A percentile compares a stretch with the other conserved stretches of the same genome.
Evolutionary conservation across 805 yeast species (phyloP).

Genomic region (Nematodospora valgi): DNA sequence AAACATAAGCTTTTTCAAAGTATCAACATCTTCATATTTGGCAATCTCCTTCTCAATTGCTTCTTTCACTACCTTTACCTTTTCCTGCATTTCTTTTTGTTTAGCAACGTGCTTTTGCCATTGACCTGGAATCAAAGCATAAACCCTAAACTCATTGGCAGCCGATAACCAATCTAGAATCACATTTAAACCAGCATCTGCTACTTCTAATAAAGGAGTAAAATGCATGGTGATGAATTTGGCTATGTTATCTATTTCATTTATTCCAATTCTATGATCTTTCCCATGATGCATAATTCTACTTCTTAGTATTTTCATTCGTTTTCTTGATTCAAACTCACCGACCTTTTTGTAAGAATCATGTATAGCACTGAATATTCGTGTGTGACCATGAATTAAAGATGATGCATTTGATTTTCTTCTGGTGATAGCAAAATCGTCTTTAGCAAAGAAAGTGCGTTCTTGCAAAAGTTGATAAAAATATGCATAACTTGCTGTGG

Average conservation of each 20-base stretch:
- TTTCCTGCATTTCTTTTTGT: constrained; percentile 16
- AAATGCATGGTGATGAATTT: constrained; percentile 17
- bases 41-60: constrained; percentile 10
- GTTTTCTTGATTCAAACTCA: constrained; percentile 19
- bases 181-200: constrained; percentile 15
- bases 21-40: constrained; percentile 9
- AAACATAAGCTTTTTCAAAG: constrained; percentile 10
- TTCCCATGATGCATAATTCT: constrained; percentile 14
- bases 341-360: constrained; percentile 30
- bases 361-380: constrained; percentile 22
- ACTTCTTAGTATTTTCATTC: constrained; percentile 16
- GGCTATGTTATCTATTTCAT: constrained; percentile 25
- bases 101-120: constrained; percentile 9
- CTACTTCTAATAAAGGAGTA: constrained; percentile 13
- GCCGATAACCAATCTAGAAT: constrained; percentile 23
- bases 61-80: constrained; percentile 11
- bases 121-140: constrained; percentile 13
- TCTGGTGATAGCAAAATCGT: constrained; percentile 11
- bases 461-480: constrained; percentile 27
- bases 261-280: constrained; percentile 12
- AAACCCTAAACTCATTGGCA: constrained; percentile 27
- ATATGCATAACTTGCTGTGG: constrained; percentile 22
- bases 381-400: constrained; percentile 16
- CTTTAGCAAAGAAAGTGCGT: constrained; percentile 19
- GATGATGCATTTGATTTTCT: constrained; percentile 13